phyloP scores from a whole-genome alignment of 2,329 filamentous ascomycete species.

The Cercospora brassicicola region DNA sequence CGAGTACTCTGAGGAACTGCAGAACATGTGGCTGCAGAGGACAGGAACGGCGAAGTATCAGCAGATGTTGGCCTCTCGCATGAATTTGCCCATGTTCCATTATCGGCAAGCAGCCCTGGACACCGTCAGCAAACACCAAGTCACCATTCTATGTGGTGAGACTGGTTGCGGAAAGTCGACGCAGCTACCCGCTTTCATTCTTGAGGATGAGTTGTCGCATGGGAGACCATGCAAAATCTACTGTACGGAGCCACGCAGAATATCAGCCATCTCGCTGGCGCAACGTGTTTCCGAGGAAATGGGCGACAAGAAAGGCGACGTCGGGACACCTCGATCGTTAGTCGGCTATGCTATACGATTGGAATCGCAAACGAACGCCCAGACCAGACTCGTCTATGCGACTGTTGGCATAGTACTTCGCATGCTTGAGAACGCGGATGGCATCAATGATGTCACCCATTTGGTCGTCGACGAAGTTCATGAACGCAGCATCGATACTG shows the following conservation, averaged over 20 bases:
- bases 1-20: constrained; percentile 45
- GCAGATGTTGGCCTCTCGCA: constrained; percentile 73
- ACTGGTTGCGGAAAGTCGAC: constrained; percentile 98
- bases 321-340: constrained; percentile 79
- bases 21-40: constrained; percentile 55
- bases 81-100: constrained; percentile 84
- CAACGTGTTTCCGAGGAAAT: constrained; percentile 92
- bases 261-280: constrained; percentile 92
- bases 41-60: constrained; percentile 61
- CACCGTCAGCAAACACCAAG: constrained; percentile 75
- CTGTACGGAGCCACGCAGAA: constrained; percentile 91
- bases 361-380: constrained; percentile 78
- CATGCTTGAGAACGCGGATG: constrained; percentile 88
- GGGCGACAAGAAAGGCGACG: constrained; percentile 76
- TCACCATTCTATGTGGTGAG: constrained; percentile 92
- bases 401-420: constrained; percentile 91
- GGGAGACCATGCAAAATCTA: constrained; percentile 87
- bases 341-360: constrained; percentile 93
- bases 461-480: constrained; percentile 97
- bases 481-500: constrained; percentile 92
- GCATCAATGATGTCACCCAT: constrained; percentile 86
- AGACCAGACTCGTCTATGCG: constrained; percentile 85
- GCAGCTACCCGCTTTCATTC: constrained; percentile 88
- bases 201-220: constrained; percentile 81
- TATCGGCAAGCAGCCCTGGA: constrained; percentile 77